phyloP scores from a whole-genome alignment of 106 monocot genomes.

The Apostasia shenzhenica region DNA sequence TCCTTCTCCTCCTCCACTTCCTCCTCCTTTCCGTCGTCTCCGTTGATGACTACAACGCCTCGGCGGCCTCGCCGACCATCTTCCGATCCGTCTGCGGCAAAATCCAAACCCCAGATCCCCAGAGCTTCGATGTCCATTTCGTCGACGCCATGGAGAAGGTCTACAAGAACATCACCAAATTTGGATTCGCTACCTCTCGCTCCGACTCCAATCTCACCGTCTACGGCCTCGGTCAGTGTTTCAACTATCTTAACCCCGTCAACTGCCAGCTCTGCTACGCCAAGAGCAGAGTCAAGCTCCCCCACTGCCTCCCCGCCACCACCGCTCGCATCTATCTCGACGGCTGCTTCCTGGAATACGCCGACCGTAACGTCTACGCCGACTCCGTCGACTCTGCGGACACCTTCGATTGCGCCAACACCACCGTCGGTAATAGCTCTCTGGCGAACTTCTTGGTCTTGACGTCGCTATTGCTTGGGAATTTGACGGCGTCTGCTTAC shows the following conservation, averaged over 20 bases:
- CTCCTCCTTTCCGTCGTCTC: constrained; percentile 8
- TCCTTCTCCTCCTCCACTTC: constrained; percentile 10
- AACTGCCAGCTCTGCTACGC: constrained; percentile 47
- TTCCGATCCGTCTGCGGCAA: constrained; percentile 23
- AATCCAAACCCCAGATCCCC: constrained; percentile 4
- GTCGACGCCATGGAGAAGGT: constrained; percentile 29
- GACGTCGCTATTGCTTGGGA: not conserved
- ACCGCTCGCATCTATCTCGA: constrained; percentile 32
- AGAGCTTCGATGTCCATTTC: constrained; percentile 35
- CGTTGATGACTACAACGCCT: not conserved
- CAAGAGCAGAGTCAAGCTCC: constrained; percentile 27
- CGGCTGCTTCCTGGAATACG: constrained; percentile 50
- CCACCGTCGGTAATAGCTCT: not conserved
- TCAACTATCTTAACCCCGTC: constrained; percentile 24
- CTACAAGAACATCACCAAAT: constrained; percentile 23
- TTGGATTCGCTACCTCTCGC: constrained; percentile 21
- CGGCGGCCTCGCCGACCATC: constrained; percentile 5
- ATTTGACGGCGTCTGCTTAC: constrained; percentile 3
- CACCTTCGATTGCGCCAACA: not conserved
- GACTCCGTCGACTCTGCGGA: constrained; percentile 6
- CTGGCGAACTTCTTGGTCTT: not conserved
- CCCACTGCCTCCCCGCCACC: constrained; percentile 29
- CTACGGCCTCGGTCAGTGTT: constrained; percentile 46
- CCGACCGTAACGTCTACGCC: constrained; percentile 9
- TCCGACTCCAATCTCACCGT: constrained; percentile 15